Conservation (phyloP, 257 asterid genomes). For the Petrea volubilis region DNA sequence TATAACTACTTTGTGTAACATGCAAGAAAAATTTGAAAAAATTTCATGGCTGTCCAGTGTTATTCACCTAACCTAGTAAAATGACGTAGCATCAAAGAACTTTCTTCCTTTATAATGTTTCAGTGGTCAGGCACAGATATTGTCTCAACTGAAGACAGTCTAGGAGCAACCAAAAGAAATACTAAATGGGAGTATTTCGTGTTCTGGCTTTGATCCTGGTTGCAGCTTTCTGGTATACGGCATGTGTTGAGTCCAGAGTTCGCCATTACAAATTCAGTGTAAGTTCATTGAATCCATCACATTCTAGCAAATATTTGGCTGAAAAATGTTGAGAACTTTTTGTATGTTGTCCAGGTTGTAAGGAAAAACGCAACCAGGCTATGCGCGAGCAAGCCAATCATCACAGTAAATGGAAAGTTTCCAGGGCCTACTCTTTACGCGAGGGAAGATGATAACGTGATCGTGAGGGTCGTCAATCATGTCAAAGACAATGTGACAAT, state of each 20-base stretch:
- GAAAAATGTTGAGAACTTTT: too few species aligned
- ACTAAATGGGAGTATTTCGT: conserved; percentile 25
- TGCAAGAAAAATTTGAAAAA: conserved; percentile 45
- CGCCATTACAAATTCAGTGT: conserved; percentile 70
- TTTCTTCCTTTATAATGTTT: conserved; percentile 30
- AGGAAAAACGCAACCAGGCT: conserved; percentile 46
- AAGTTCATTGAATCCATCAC: conserved; percentile 10
- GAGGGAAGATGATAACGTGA: conserved; percentile 66
- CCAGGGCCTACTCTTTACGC: conserved; percentile 81
- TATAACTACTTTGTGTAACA: conserved; percentile 43
- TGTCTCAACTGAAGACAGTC: neutral
- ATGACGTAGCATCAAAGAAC: conserved; percentile 44
- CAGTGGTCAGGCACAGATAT: neutral
- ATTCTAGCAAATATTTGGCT: neutral
- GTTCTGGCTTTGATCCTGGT: conserved; percentile 30
- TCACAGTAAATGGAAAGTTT: conserved; percentile 64
- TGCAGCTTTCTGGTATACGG: conserved; percentile 19
- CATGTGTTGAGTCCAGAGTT: conserved; percentile 36
- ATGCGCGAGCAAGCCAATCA: conserved; percentile 57
- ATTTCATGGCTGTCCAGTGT: conserved; percentile 30
- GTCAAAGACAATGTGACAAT: conserved; percentile 67
- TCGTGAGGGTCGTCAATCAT: conserved; percentile 60
- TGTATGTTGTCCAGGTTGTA: conserved; percentile 45
- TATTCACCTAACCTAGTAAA: conserved; percentile 58
- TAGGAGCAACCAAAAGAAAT: neutral